Evolutionary conservation across 2,329 filamentous ascomycete genomes (phyloP), one percentile per base, ranked within the genome.

Genomic region (Xylariaceae sp.): DNA sequence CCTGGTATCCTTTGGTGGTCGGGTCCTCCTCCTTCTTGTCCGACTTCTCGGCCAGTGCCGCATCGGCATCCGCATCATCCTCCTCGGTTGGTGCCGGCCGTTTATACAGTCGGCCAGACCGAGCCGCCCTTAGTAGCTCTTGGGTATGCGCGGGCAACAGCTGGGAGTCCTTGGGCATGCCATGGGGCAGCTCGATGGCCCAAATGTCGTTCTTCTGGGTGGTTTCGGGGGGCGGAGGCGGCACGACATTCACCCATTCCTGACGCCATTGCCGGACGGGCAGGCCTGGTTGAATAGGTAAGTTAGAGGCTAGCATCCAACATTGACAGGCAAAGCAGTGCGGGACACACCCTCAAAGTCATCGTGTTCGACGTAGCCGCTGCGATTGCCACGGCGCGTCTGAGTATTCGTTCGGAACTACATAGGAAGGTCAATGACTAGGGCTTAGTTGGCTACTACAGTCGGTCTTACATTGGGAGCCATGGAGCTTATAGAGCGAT

Each of bases 241-340:
- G 80, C 45, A 77, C 77, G 52, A 90, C 65, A 26, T 65, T 80
- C 36, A 86, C 72, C 60, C 67, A 68, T 38, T 83, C 77, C 43
- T 83, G 78, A 36, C 84, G 79, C 83, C 88, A 96, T 72, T 94
- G 87, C 52, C 88, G 82, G 37, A 95, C 83, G 12, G 90, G 90
- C 9, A 95, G 72, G 39, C 88, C 86, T 70, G 75, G 2, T 5
- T 16, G 23, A 18, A 10, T 16, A 12, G 27, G 14, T 15, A 14
- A 7, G n/a, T 23, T 23, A 6, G 24, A 26, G 12, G 24, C 5
- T n/a, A n/a, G 11, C 11, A 12, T 16, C 18, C 17, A 23, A 29
- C 29, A 9, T n/a, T n/a, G n/a, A n/a, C n/a, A n/a, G 17, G 17
- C 29, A 13, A 26, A 12, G 28, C 19, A 8, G 16, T 15, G 14